Evolutionary conservation across 2,329 filamentous ascomycete genomes (phyloP).

Genomic region (Pleurostoma richardsiae): DNA sequence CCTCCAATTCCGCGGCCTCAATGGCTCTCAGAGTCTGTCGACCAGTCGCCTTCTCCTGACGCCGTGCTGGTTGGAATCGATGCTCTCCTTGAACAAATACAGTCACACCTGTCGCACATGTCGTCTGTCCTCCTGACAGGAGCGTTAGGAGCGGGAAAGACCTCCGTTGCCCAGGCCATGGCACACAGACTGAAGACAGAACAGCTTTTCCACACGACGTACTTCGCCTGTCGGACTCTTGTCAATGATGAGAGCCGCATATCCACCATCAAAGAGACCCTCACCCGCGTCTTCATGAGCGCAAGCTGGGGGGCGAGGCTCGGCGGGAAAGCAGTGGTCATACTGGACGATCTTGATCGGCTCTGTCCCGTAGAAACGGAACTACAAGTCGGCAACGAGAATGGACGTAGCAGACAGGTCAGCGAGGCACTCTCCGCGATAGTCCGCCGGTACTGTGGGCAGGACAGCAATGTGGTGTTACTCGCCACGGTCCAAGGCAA

Average conservation of each 20-base stretch:
- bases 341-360: slow-evolving; percentile 90
- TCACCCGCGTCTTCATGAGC: slow-evolving; percentile 78
- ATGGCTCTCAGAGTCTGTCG: slow-evolving; percentile 48
- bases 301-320: slow-evolving; percentile 88
- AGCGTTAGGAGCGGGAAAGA: slow-evolving; percentile 86
- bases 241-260: slow-evolving; percentile 89
- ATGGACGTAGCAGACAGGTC: slow-evolving; percentile 85
- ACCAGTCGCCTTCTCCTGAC: slow-evolving; percentile 46
- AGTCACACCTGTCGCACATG: slow-evolving; percentile 72
- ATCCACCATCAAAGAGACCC: slow-evolving; percentile 83
- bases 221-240: slow-evolving; percentile 81
- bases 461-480: slow-evolving; percentile 76
- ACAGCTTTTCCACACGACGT: slow-evolving; percentile 74
- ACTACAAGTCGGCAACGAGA: slow-evolving; percentile 87
- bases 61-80: slow-evolving; percentile 81
- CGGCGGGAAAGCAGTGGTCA: slow-evolving; percentile 76
- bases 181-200: slow-evolving; percentile 68
- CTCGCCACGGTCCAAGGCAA: slow-evolving; percentile 91
- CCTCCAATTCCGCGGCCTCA: slow-evolving; percentile 62
- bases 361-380: slow-evolving; percentile 93
- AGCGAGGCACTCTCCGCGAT: slow-evolving; percentile 84
- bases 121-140: slow-evolving; percentile 90
- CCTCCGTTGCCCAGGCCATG: slow-evolving; percentile 70
- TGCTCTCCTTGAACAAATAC: slow-evolving; percentile 63
- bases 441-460: slow-evolving; percentile 76